These are phyloP conservation scores for Rhynchospora tenuis DNA, from an alignment of 176 grass and related monocot genomes.

Conservation along the genomic window DNA sequence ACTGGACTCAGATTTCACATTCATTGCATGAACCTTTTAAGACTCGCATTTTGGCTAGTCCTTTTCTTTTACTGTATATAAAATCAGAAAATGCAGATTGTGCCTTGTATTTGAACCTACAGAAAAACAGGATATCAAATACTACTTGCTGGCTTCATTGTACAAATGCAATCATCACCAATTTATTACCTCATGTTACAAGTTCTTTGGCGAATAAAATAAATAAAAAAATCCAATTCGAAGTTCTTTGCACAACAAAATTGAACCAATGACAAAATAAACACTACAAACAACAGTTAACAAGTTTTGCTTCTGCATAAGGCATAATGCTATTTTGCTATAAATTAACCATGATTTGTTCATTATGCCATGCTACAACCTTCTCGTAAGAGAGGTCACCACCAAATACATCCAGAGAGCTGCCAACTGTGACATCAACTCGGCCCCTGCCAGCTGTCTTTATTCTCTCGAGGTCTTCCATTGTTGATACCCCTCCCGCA, in stretches of 20 bases:
- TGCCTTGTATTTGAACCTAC: background rate
- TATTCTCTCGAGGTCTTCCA: slow-evolving; percentile 83
- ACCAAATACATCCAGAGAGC: slow-evolving; percentile 80
- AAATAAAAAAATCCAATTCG: background rate
- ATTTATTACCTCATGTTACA: background rate
- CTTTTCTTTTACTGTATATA: background rate
- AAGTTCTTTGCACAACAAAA: background rate
- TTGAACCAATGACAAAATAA: background rate
- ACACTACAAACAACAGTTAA: background rate
- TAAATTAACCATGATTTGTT: slow-evolving; percentile 45
- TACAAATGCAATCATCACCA: background rate
- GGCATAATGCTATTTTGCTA: background rate
- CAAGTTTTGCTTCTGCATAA: background rate
- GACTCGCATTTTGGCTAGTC: no score
- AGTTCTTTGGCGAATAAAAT: background rate
- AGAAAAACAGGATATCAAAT: background rate
- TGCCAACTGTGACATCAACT: slow-evolving; percentile 76
- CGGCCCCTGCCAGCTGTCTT: slow-evolving; percentile 56
- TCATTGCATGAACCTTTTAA: no score
- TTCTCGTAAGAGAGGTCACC: slow-evolving; percentile 48
- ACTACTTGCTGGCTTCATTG: background rate
- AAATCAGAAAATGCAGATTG: background rate
- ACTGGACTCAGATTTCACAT: no score
- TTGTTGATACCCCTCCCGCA: slow-evolving; percentile 72
- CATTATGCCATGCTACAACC: slow-evolving; percentile 70